Base-by-base conservation (phyloP, 148 eudicot genomes). In the Vaccinium vitisidaea region DNA sequence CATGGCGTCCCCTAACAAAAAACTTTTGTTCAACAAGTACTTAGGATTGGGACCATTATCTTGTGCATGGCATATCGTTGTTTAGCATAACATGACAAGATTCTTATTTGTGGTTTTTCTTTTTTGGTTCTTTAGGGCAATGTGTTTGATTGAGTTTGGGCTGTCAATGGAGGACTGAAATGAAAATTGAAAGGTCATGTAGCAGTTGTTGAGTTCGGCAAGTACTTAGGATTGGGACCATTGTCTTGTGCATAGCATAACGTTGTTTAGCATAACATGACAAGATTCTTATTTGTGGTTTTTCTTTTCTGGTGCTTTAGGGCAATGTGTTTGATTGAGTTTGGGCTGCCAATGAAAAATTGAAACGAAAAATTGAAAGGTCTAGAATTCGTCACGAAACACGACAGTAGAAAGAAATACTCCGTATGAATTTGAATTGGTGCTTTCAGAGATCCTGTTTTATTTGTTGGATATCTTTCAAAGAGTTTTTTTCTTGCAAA, bases 281-380 rank as follows among this genome's bases (percentile, higher is more conserved):
- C 53, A 50, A 50, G 53, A 50, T 50, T 5, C 11, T 50, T 50
- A 50, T 50, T 50, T 50, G 53, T 50, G 8, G 53, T 50, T 50
- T 1, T 30, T 1, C 48, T 59, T 14, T 61, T 36, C 23, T 69
- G 2, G 71, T 23, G 69, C 53, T 30, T 59, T 84, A 96, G 99
- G 95, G 95, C 99, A 4, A 93, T 93, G 95, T 94, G 97, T 87
- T 85, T 88, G 84, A 94, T 96, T 77, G 95, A 96, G 88, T 92
- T 96, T 77, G 93, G 90, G 85, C 82, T 89, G 90, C 97, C 95
- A 48, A 81, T 49, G 91, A 90, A 84, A 79, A 70, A 30, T 88
- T 32, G 36, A 32, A 32, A 32, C n/a, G 91, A 90, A 84, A 79
- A 70, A 30, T 88, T 32, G 36, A 32, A 32, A 32, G 85, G 85